phyloP scores from a whole-genome alignment of 2,329 filamentous ascomycete species.

The Cyclaneusma minus region DNA sequence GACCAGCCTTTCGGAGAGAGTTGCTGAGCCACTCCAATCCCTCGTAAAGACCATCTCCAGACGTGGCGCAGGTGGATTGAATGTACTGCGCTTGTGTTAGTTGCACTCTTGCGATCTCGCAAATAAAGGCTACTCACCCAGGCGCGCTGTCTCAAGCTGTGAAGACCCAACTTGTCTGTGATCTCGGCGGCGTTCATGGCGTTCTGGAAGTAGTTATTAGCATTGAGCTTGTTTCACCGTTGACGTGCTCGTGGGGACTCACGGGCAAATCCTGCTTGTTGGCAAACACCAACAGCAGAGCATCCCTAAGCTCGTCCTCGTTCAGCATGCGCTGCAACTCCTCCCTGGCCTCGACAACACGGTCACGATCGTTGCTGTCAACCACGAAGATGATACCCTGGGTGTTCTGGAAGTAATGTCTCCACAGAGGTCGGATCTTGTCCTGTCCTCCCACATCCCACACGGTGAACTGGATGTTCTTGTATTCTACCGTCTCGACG shows the following conservation, averaged over 20 bases:
- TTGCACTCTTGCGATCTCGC: conserved; percentile 4
- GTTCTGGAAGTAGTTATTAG: conserved; percentile 49
- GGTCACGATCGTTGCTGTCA: conserved; percentile 96
- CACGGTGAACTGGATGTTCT: conserved; percentile 99
- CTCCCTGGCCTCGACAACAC: conserved; percentile 91
- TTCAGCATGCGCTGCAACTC: conserved; percentile 98
- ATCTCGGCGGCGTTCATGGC: conserved; percentile 99
- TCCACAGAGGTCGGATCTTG: conserved; percentile 99
- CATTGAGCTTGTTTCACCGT: conserved; percentile 4
- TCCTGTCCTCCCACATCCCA: conserved; percentile 99
- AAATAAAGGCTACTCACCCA: conserved; percentile 57
- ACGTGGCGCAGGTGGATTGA: conserved; percentile 98
- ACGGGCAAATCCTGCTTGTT: conserved; percentile 99
- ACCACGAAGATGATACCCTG: conserved; percentile 99
- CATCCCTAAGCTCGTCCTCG: conserved; percentile 96
- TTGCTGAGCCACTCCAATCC: conserved; percentile 88
- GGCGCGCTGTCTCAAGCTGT: conserved; percentile 94
- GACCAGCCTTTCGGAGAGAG: conserved; percentile 63
- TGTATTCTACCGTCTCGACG: conserved; percentile 99
- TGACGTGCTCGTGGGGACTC: conserved; percentile 26
- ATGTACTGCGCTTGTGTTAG: conserved; percentile 54
- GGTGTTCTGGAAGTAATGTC: conserved; percentile 99
- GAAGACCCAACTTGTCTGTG: conserved; percentile 98
- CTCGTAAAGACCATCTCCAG: conserved; percentile 98
- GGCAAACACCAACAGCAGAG: conserved; percentile 91